Conservation (phyloP, 768 basidiomycete species). For the Rhizopogon vinicolor region DNA sequence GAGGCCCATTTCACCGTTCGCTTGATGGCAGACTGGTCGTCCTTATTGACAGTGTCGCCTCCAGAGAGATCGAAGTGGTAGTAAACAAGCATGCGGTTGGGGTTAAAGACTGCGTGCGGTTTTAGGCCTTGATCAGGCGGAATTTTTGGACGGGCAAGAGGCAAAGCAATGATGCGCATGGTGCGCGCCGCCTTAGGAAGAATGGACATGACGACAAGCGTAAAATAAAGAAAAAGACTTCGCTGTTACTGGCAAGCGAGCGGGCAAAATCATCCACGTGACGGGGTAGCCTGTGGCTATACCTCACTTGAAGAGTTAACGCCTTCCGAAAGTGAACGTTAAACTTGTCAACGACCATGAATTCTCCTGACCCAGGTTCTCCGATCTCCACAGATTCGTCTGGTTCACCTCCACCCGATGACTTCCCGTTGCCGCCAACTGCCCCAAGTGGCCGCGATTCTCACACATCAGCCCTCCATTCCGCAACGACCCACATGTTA, state of each 20-base stretch:
- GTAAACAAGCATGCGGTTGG: conserved; percentile 30
- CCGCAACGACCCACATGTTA: conserved; percentile 16
- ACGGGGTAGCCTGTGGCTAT: neutral
- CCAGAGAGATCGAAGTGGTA: conserved; percentile 35
- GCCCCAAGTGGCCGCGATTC: conserved; percentile 17
- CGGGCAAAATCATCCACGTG: neutral
- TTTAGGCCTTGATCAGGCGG: conserved; percentile 6
- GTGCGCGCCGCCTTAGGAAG: conserved; percentile 16
- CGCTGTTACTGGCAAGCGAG: neutral
- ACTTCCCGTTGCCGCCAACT: conserved; percentile 20
- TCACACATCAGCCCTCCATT: conserved; percentile 15
- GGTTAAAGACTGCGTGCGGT: conserved; percentile 4
- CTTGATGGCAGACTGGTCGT: conserved; percentile 21
- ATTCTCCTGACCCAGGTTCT: conserved; percentile 33
- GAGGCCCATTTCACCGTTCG: conserved; percentile 40
- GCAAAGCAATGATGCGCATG: conserved; percentile 47
- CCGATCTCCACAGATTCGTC: conserved; percentile 34
- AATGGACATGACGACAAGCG: conserved; percentile 9
- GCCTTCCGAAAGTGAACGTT: too few species aligned
- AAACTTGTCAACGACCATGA: conserved; percentile 16
- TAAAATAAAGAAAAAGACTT: neutral
- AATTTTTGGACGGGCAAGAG: conserved; percentile 26
- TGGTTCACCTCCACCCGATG: conserved; percentile 32
- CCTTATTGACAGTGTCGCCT: conserved; percentile 31
- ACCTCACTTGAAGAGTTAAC: too few species aligned